Evolutionary conservation across 208 protist species (phyloP).

Genomic region (Trypanosoma melophagium): DNA sequence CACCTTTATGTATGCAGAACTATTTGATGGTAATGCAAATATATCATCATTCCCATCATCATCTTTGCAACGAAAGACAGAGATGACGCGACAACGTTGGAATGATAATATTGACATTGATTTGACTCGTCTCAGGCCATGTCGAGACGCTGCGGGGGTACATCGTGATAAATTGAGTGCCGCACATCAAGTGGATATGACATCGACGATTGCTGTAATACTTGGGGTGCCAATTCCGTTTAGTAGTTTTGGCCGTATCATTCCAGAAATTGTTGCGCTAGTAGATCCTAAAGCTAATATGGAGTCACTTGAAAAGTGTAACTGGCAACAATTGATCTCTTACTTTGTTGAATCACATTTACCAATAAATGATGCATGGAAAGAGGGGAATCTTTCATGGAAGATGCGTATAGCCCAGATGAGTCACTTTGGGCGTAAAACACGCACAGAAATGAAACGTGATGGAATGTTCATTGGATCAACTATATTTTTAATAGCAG

Average conservation of each 20-base stretch:
- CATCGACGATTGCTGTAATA: constrained; percentile 89
- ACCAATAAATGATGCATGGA: constrained; percentile 19
- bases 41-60: neutral
- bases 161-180: constrained; percentile 37
- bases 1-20: constrained; percentile 81
- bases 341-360: constrained; percentile 42
- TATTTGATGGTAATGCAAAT: constrained; percentile 30
- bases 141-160: constrained; percentile 36
- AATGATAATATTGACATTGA: constrained; percentile 34
- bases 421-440: constrained; percentile 49
- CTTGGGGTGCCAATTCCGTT: constrained; percentile 95
- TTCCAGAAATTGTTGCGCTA: constrained; percentile 77
- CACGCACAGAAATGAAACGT: constrained; percentile 47
- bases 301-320: constrained; percentile 47
- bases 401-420: constrained; percentile 41
- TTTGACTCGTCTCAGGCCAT: constrained; percentile 37
- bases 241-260: constrained; percentile 91
- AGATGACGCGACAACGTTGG: constrained; percentile 38
- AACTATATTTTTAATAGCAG: constrained; percentile 37
- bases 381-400: constrained; percentile 6
- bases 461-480: constrained; percentile 51
- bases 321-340: constrained; percentile 43
- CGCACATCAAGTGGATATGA: constrained; percentile 94
- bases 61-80: neutral
- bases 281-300: constrained; percentile 44